Evolutionary conservation across 129 eudicot species (phyloP).

Genomic region (Chrysanthemum makinoi): DNA sequence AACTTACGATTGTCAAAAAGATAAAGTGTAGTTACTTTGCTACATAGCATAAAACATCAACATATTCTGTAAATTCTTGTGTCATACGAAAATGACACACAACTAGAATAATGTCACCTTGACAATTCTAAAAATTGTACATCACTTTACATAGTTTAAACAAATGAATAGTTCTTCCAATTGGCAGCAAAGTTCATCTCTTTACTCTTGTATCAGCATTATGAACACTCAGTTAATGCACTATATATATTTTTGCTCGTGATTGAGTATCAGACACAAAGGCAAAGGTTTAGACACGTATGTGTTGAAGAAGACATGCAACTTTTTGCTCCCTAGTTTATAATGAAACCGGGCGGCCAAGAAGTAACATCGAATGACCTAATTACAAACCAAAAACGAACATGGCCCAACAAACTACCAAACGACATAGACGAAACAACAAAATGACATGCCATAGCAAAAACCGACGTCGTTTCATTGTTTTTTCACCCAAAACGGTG

Average conservation of each 20-base stretch:
- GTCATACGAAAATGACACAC: neutral
- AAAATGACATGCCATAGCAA: too few species aligned
- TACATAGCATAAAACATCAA: constrained; percentile 19
- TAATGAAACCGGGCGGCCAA: too few species aligned
- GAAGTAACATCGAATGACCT: too few species aligned
- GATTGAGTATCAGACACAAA: too few species aligned
- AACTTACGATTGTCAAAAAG: constrained; percentile 30
- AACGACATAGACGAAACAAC: too few species aligned
- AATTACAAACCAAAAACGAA: too few species aligned
- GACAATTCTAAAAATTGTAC: constrained; percentile 16
- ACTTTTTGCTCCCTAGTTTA: too few species aligned
- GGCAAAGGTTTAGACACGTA: too few species aligned
- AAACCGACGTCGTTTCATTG: too few species aligned
- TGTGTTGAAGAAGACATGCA: too few species aligned
- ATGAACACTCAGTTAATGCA: neutral
- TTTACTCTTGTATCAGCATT: neutral
- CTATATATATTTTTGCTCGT: neutral
- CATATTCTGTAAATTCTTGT: neutral
- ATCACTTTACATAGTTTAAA: constrained; percentile 12
- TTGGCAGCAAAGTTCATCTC: neutral
- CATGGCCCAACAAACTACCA: too few species aligned
- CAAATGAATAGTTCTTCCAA: constrained; percentile 8
- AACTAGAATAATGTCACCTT: neutral
- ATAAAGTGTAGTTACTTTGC: constrained; percentile 53
- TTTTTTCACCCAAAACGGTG: too few species aligned